phyloP scores from a whole-genome alignment of 2,329 filamentous ascomycete genomes.

The Ceratocystis eucalypticola region DNA sequence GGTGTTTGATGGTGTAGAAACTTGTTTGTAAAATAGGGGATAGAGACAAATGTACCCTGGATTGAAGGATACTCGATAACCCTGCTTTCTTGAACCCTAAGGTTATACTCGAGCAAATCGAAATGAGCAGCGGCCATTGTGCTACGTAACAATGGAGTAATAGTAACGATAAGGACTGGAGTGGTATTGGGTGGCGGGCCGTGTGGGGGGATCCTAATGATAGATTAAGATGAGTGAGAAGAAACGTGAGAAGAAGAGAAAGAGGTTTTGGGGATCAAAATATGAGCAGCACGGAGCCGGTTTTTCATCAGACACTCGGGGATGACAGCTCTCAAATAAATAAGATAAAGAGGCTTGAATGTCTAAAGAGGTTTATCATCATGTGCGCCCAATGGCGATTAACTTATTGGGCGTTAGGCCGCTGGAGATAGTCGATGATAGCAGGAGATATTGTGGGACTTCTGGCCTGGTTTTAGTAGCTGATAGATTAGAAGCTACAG shows the following conservation, averaged over 20 bases:
- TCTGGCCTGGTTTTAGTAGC: not conserved
- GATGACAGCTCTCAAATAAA: not conserved
- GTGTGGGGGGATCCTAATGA: not conserved
- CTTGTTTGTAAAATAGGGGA: not conserved
- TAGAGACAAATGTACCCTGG: constrained; percentile 35
- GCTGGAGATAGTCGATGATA: constrained; percentile 19
- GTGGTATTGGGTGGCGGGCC: not conserved
- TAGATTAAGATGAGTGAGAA: too few species aligned
- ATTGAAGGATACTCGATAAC: constrained; percentile 56
- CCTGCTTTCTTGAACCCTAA: constrained; percentile 44
- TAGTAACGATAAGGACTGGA: not conserved
- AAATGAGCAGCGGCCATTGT: constrained; percentile 6
- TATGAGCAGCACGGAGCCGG: not conserved
- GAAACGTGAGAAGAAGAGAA: too few species aligned
- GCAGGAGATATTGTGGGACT: constrained; percentile 11
- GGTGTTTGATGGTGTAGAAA: not conserved
- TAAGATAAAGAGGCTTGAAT: not conserved
- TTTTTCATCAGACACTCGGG: not conserved
- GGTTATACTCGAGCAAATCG: constrained; percentile 37
- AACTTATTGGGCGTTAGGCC: not conserved
- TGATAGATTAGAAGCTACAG: too few species aligned
- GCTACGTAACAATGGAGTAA: not conserved
- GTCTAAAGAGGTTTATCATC: not conserved
- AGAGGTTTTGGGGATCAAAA: too few species aligned
- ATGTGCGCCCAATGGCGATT: not conserved